Base-by-base conservation (phyloP, 2,329 filamentous ascomycete species). In the Calonectria pteridis region DNA sequence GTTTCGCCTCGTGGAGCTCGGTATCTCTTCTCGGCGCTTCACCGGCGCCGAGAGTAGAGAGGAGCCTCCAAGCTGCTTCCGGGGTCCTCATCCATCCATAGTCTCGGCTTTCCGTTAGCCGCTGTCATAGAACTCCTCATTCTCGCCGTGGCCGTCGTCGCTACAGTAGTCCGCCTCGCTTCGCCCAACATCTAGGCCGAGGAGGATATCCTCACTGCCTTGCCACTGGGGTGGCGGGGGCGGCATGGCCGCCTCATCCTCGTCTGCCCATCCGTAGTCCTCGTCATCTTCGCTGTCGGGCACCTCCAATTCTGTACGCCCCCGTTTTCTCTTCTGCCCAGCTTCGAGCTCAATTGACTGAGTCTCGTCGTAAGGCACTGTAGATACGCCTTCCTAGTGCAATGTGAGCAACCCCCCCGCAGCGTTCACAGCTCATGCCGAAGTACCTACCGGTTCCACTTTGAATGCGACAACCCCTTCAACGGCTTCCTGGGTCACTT, bases 241-340 rank as follows among this genome's bases (percentile, higher is more conserved):
- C 14, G 91, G 91, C 78, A 92, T 85, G 65, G 89, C 87, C 69
- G 90, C 89, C 71, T 93, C 92, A 77, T 93, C 91, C 55, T 91
- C 90, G 67, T 93, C 90, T 49, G 89, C 89, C 93, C 93, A 95
- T 18, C 92, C 93, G 79, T 94, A 94, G 79, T 94, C 91, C 75
- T 94, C 93, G 73, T 93, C 92, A 35, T 89, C 90, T 53, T 92
- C 91, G 75, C 90, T 93, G 74, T 92, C 91, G 2, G 90, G 87
- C 58, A 92, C 86, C 77, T 92, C 91, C 63, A 91, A 85, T 67
- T 88, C 89, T 6, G 91, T 89, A 55, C 93, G 89, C 35, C 79
- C 84, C 67, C 93, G 86, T 81, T 95, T 91, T 78, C 93, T 88
- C 84, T 95, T 95, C 85, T 73, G 88, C 74, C 73, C 82, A 82